Evolutionary conservation across 2,329 filamentous ascomycete genomes (phyloP).

Genomic region (Talaromyces funiculosus): DNA sequence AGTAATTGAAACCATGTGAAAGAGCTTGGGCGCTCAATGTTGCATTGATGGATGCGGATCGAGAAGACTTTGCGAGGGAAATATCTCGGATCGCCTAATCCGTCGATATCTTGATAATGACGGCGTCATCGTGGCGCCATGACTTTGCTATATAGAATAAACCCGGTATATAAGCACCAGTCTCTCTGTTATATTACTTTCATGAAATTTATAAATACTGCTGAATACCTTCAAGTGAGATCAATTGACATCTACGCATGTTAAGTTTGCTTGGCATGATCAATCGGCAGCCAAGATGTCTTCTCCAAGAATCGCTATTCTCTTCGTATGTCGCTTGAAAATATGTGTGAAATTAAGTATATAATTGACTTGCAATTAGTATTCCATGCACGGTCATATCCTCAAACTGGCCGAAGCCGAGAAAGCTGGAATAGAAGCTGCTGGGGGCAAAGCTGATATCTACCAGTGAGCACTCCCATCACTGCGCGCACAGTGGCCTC

Average conservation of each 20-base stretch:
- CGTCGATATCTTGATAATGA: background rate
- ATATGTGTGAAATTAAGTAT: background rate
- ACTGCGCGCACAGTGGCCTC: background rate
- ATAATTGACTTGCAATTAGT: slow-evolving; percentile 48
- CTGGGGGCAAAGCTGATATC: slow-evolving; percentile 73
- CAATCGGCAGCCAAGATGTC: background rate
- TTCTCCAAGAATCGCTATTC: slow-evolving; percentile 72
- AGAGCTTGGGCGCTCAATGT: background rate
- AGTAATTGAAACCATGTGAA: background rate
- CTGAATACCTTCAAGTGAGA: background rate
- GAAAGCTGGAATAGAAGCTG: slow-evolving; percentile 80
- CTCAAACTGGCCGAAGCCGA: slow-evolving; percentile 78
- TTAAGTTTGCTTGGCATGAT: background rate
- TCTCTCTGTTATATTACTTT: background rate
- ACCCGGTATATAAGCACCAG: background rate
- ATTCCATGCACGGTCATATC: slow-evolving; percentile 93
- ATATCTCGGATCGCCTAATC: background rate
- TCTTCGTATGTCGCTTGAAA: slow-evolving; percentile 59
- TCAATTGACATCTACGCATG: background rate
- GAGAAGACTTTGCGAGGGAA: background rate
- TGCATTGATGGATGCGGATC: background rate
- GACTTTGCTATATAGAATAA: slow-evolving; percentile 28
- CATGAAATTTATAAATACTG: background rate
- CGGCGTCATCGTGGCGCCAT: slow-evolving; percentile 3
- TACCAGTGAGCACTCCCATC: slow-evolving; percentile 59